These are phyloP conservation scores for Madurella fahalii DNA, from an alignment of 2,329 filamentous ascomycete species.

Conservation along the genomic window DNA sequence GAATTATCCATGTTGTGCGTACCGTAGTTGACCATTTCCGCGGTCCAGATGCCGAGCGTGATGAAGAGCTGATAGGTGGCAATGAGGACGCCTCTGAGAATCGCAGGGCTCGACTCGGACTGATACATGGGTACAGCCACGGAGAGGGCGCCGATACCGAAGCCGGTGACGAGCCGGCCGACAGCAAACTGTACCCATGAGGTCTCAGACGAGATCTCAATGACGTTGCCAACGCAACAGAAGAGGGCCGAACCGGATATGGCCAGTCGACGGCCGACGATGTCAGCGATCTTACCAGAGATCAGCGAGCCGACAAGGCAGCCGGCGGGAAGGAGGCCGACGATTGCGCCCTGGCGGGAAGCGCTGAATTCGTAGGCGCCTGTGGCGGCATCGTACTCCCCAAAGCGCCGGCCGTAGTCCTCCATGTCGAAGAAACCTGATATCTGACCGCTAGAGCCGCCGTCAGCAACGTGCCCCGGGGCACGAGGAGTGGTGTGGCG, in stretches of 20 bases:
- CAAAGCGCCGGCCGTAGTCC: conserved; percentile 54
- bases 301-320: conserved; percentile 56
- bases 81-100: conserved; percentile 62
- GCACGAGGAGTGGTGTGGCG: not conserved
- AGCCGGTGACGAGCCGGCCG: conserved; percentile 60
- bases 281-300: conserved; percentile 61
- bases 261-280: conserved; percentile 57
- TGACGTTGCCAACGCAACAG: conserved; percentile 62
- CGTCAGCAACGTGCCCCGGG: conserved; percentile 2
- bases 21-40: conserved; percentile 59
- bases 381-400: conserved; percentile 35
- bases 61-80: conserved; percentile 68
- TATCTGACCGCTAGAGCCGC: conserved; percentile 48
- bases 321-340: conserved; percentile 58
- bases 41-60: conserved; percentile 62
- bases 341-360: conserved; percentile 58
- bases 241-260: conserved; percentile 60
- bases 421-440: conserved; percentile 59
- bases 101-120: conserved; percentile 63
- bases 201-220: conserved; percentile 54
- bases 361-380: conserved; percentile 49
- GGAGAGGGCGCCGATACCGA: conserved; percentile 63
- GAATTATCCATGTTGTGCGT: conserved; percentile 50
- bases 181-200: conserved; percentile 64
- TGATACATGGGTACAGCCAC: conserved; percentile 70